Evolutionary conservation across 306 rosid genomes (phyloP).

Genomic region (Prunus salicina): DNA sequence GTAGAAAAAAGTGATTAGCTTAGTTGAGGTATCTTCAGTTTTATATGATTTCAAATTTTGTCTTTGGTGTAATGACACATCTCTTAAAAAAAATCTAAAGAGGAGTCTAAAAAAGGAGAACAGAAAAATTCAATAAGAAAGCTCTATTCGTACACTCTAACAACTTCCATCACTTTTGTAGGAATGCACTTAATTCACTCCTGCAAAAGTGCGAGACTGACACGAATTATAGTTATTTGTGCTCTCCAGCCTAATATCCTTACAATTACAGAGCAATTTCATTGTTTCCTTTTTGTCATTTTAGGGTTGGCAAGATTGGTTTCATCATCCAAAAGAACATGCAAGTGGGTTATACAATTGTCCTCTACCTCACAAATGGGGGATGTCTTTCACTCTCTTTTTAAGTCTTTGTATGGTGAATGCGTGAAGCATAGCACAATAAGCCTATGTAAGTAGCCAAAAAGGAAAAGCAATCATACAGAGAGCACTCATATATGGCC

Average conservation of each 20-base stretch:
- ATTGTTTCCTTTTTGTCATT: not conserved
- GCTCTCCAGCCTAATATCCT: not conserved
- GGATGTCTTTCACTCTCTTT: not conserved
- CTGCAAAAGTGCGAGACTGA: not conserved
- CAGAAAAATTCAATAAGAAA: not conserved
- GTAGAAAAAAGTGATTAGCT: not conserved
- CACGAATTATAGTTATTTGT: not conserved
- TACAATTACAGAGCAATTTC: not conserved
- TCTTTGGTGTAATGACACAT: not conserved
- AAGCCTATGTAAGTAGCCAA: not conserved
- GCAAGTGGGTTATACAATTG: constrained; percentile 1
- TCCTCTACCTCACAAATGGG: constrained; percentile 3
- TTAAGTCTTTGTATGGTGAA: not conserved
- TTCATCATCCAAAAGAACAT: not conserved
- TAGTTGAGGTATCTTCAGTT: not conserved
- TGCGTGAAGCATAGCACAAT: constrained; percentile 3
- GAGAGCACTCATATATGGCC: not conserved
- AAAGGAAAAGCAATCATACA: not conserved
- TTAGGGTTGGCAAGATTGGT: constrained; percentile 9
- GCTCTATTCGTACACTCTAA: not conserved
- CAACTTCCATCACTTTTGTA: not conserved
- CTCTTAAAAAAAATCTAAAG: not conserved
- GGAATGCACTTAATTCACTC: not conserved
- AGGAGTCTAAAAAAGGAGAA: not conserved
- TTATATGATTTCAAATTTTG: not conserved